A percentile compares a stretch with the other conserved stretches of the same genome.
These are phyloP conservation scores for Silene conica DNA, from an alignment of 148 eudicot species.

Conservation along the genomic window DNA sequence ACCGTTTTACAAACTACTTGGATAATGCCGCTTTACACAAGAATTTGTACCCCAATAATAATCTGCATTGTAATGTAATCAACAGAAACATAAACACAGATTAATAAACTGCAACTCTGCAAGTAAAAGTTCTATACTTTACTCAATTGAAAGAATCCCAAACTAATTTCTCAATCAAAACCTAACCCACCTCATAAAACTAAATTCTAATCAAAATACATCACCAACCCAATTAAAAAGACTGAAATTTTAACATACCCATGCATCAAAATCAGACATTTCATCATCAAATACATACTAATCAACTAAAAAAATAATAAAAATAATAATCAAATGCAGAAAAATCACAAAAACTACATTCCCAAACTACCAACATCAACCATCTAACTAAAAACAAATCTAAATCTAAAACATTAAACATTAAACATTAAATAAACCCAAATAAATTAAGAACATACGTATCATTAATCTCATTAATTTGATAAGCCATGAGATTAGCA, in stretches of 20 bases:
- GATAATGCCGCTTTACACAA: too few relatives aligned
- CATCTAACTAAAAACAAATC: neutral
- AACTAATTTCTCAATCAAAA: neutral
- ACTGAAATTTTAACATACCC: constrained; percentile 19
- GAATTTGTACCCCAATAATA: too few relatives aligned
- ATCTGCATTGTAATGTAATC: neutral
- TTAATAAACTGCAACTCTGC: neutral
- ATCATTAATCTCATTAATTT: constrained; percentile 10
- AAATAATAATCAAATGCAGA: neutral
- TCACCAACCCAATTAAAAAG: constrained; percentile 14
- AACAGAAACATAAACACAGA: neutral
- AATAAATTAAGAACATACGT: constrained; percentile 23
- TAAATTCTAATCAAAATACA: constrained; percentile 18
- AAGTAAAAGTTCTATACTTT: neutral
- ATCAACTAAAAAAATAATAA: constrained; percentile 10
- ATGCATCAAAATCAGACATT: constrained; percentile 25
- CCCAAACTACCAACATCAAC: constrained; percentile 14
- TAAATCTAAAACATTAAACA: neutral
- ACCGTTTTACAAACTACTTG: too few relatives aligned
- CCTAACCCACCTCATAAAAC: constrained; percentile 17
- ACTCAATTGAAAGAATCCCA: neutral
- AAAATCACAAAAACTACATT: constrained; percentile 25
- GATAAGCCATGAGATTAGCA: constrained; percentile 26
- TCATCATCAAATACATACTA: constrained; percentile 9
- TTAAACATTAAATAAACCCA: neutral